phyloP scores from a whole-genome alignment of 2,329 filamentous ascomycete species.

The Mollisia scopiformis region DNA sequence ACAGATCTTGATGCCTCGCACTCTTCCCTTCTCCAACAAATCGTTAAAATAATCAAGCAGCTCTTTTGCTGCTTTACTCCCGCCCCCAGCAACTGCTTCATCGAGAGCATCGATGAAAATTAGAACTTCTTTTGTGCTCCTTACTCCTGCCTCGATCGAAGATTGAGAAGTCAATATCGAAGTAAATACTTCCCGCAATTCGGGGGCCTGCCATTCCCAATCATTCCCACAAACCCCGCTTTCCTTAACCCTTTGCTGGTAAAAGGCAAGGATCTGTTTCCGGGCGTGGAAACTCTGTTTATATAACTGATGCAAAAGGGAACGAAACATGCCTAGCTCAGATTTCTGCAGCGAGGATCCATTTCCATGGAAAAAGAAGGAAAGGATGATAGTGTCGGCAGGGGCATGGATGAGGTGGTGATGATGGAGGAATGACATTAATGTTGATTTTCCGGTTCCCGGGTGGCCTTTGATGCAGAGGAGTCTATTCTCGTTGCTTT shows the following conservation, averaged over 20 bases:
- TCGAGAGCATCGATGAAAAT: constrained; percentile 34
- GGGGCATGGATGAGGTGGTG: not conserved
- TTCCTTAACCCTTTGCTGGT: constrained; percentile 1
- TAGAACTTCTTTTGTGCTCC: constrained; percentile 4
- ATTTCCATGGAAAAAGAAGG: constrained; percentile 43
- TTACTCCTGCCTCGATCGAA: not conserved
- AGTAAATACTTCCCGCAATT: constrained; percentile 6
- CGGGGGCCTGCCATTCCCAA: constrained; percentile 20
- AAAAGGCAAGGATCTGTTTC: not conserved
- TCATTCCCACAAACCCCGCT: not conserved
- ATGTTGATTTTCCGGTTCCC: constrained; percentile 44
- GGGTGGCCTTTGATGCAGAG: constrained; percentile 47
- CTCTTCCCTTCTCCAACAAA: not conserved
- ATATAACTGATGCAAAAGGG: constrained; percentile 37
- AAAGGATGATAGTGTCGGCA: constrained; percentile 29
- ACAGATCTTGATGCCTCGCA: constrained; percentile 16
- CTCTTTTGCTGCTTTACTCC: not conserved
- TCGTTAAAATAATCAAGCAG: constrained; percentile 12
- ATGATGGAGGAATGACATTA: constrained; percentile 39
- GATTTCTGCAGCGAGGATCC: constrained; percentile 38
- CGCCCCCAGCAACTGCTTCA: constrained; percentile 18
- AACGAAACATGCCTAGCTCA: constrained; percentile 39
- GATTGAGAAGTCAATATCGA: not conserved
- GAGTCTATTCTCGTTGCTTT: constrained; percentile 16
- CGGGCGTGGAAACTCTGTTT: not conserved